Evolutionary conservation across 176 grass and related monocot species (phyloP), one percentile per base, ranked within the genome.

Genomic region (Tillandsia leiboldiana): DNA sequence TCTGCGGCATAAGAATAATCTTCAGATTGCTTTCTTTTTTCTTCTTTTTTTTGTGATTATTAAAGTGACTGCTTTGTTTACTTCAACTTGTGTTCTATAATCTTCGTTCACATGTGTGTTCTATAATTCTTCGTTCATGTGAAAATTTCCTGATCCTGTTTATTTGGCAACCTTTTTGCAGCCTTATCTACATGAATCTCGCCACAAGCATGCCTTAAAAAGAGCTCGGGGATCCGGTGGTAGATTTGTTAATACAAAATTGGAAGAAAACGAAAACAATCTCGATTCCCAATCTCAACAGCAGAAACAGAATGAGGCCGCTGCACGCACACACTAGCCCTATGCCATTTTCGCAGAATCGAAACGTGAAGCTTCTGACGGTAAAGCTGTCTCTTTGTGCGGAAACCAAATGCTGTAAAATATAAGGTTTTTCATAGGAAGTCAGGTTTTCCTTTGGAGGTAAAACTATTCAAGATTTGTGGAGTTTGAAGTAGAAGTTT

Each of bases 121-220:
- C 22, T 2, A 61, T 18, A 1, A 15, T 61, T 61, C 15, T 61
- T 61, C 11, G 15, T 61, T 13, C 22, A 61, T 61, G 7, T 18
- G 56, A 18, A 61, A 2, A 10, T 61, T 20, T 8, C n/a, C 12
- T 61, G 56, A 61, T 61, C 17, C 15, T 17, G 22, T 70, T 66
- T 26, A n/a, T 75, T 18, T 69, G 12, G 47, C 12, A 51, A 8
- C 10, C 13, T 18, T 61, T 66, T 42, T 61, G 29, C 51, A 85
- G 83, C 83, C 83, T 53, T 85, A 85, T 72, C 77, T 85, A 47
- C 83, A 85, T 24, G 83, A 85, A 58, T 85, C 83, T 0, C 83
- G 83, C 24, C 83, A 85, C 51, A 24, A 76, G 61, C 83, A 85
- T 85, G 83, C 83, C 9, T 54, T 85, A 17, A 76, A 80, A 73